Evolutionary conservation across 345 rosid species (phyloP).

Genomic region (Populus alba): DNA sequence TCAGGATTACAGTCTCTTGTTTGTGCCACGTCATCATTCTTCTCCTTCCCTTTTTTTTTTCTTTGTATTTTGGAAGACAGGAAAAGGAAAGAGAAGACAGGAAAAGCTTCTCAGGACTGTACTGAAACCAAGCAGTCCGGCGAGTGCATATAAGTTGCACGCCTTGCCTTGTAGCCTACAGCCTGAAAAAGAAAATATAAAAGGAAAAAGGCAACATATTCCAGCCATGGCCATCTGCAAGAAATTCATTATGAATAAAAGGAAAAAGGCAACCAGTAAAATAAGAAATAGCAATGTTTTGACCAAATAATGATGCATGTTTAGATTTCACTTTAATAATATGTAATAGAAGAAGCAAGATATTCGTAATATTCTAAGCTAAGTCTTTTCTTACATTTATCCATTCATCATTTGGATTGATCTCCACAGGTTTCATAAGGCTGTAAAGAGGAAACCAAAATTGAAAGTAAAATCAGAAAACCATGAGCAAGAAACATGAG

Average conservation of each 20-base stretch:
- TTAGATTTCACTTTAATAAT: background rate
- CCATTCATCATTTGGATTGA: constrained; percentile 96
- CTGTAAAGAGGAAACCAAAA: constrained; percentile 44
- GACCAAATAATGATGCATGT: background rate
- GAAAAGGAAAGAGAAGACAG: background rate
- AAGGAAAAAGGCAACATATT: constrained; percentile 26
- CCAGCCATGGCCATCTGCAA: constrained; percentile 95
- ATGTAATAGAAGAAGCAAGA: constrained; percentile 6
- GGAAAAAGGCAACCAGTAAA: constrained; percentile 6
- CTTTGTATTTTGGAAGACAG: background rate
- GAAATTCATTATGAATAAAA: constrained; percentile 5
- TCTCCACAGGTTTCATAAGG: constrained; percentile 82
- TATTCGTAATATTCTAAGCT: background rate
- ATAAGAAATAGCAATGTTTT: constrained; percentile 1
- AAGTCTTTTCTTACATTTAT: constrained; percentile 63
- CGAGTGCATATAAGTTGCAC: background rate
- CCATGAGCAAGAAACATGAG: background rate
- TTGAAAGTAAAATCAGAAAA: constrained; percentile 1
- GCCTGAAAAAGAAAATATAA: background rate
- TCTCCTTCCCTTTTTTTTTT: background rate
- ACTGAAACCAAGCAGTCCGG: background rate
- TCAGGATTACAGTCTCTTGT: background rate
- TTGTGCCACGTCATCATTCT: background rate
- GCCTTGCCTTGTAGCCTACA: background rate
- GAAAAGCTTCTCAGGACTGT: background rate